phyloP scores from a whole-genome alignment of 1,284 basidiomycete genomes.

The Ceratobasidium papillatum region DNA sequence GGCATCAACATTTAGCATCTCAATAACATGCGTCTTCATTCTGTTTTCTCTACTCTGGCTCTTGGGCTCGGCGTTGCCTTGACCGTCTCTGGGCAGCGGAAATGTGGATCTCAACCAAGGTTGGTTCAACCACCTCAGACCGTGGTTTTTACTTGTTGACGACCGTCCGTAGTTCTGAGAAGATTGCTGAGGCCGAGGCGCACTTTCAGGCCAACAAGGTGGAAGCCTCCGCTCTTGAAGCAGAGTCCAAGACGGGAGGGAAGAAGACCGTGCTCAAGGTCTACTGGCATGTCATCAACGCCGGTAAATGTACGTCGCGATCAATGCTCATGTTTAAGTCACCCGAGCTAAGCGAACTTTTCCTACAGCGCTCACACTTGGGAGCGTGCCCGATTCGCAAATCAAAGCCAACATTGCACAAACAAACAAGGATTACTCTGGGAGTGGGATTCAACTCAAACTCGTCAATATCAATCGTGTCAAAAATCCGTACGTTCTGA shows the following conservation, averaged over 20 bases:
- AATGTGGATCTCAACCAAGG: conserved; percentile 7
- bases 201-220: conserved; percentile 22
- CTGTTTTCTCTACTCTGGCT: not conserved
- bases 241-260: conserved; percentile 6
- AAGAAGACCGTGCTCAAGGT: conserved; percentile 8
- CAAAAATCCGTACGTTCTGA: not conserved
- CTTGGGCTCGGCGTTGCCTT: conserved; percentile 5
- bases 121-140: not conserved
- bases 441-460: conserved; percentile 14
- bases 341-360: not conserved
- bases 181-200: conserved; percentile 3
- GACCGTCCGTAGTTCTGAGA: not conserved
- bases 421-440: conserved; percentile 25
- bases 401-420: conserved; percentile 6
- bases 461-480: not conserved
- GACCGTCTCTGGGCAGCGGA: not conserved
- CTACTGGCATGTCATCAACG: conserved; percentile 27
- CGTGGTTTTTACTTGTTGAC: not conserved
- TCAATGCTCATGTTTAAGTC: no score
- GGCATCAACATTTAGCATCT: not conserved
- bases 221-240: not conserved
- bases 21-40: conserved; percentile 10
- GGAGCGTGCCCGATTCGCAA: conserved; percentile 5
- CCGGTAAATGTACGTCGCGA: conserved; percentile 13
- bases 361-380: not conserved